phyloP scores from a whole-genome alignment of 495 filamentous ascomycete genomes.

The Recurvomyces mirabilis region DNA sequence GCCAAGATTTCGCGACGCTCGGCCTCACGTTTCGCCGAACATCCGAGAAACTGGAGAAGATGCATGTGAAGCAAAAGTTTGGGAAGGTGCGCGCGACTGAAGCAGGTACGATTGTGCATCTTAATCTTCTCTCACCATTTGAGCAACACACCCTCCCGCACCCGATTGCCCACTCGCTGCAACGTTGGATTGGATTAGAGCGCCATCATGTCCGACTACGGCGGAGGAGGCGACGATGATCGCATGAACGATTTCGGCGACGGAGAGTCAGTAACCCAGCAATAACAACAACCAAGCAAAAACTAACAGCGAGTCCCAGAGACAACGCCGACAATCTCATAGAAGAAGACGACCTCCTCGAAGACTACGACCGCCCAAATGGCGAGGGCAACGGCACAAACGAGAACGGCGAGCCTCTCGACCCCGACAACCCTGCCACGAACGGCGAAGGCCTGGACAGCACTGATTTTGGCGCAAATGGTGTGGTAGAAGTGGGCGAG shows the following conservation, averaged over 20 bases:
- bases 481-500: constrained; percentile 57
- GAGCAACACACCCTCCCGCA: too few relatives aligned
- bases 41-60: too few relatives aligned
- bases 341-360: constrained; percentile 33
- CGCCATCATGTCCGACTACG: constrained; percentile 73
- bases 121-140: too few relatives aligned
- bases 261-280: constrained; percentile 20
- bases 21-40: too few relatives aligned
- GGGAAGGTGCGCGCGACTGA: too few relatives aligned
- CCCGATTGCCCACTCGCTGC: too few relatives aligned
- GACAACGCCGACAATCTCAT: constrained; percentile 58
- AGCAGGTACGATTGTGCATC: too few relatives aligned
- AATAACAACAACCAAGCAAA: neutral
- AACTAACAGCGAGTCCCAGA: constrained; percentile 8
- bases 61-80: neutral
- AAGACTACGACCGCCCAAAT: constrained; percentile 12
- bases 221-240: constrained; percentile 56
- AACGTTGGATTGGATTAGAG: too few relatives aligned
- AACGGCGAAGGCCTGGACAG: constrained; percentile 47
- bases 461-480: constrained; percentile 39
- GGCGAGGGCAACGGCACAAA: constrained; percentile 24
- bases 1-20: constrained; percentile 9
- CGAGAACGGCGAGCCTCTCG: constrained; percentile 1
- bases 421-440: constrained; percentile 2
- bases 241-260: constrained; percentile 37